These are phyloP conservation scores for Eutypella sp. DNA, from an alignment of 2,329 filamentous ascomycete species.

Conservation along the genomic window DNA sequence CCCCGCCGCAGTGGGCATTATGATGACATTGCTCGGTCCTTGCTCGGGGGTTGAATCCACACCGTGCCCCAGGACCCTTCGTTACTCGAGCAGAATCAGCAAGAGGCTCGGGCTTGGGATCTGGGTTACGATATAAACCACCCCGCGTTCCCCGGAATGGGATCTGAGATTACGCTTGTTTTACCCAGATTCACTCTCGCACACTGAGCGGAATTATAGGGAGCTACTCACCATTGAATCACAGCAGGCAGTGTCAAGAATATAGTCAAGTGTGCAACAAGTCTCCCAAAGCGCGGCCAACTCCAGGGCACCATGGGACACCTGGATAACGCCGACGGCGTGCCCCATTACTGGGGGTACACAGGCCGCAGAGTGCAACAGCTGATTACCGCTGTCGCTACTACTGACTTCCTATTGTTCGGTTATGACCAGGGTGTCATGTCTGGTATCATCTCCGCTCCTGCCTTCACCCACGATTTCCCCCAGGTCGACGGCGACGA, in stretches of 20 bases:
- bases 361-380: slow-evolving; percentile 23
- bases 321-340: slow-evolving; percentile 21
- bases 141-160: slow-evolving; percentile 1
- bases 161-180: neutral
- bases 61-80: slow-evolving; percentile 5
- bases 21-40: slow-evolving; percentile 7
- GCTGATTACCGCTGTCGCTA: slow-evolving; percentile 23
- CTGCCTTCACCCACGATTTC: slow-evolving; percentile 23
- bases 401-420: slow-evolving; percentile 23
- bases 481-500: slow-evolving; percentile 26
- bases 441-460: slow-evolving; percentile 26
- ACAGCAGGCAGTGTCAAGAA: neutral
- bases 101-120: neutral
- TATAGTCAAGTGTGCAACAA: too few species aligned
- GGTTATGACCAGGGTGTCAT: slow-evolving; percentile 30
- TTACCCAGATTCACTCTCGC: neutral
- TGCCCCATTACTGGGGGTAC: slow-evolving; percentile 27
- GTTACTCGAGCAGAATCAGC: neutral
- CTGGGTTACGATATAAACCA: neutral
- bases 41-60: slow-evolving; percentile 5
- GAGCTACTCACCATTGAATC: neutral
- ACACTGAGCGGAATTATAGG: too few species aligned
- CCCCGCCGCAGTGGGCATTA: slow-evolving; percentile 1
- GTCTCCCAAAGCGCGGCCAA: too few species aligned
- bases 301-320: slow-evolving; percentile 19